Conservation (phyloP, 129 eudicot species). For the Rutidosis leptorrhynchoides region DNA sequence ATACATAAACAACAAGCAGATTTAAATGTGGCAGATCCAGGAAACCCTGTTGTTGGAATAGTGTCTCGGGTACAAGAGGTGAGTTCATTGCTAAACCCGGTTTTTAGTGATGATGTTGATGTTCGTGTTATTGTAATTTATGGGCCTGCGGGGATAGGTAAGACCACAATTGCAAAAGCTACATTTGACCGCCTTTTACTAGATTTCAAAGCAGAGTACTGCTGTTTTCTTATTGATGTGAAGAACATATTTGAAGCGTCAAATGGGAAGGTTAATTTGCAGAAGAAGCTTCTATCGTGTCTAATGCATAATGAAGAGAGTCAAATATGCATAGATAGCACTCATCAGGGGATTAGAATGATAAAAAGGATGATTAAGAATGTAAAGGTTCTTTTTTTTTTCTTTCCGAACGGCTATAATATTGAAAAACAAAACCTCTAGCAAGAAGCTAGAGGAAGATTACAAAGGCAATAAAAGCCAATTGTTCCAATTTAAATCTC, state of each 20-base stretch:
- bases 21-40: neutral
- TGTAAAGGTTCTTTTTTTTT: conserved; percentile 21
- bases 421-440: no score
- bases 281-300: conserved; percentile 20
- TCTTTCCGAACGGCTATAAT: no score
- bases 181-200: conserved; percentile 11
- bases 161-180: conserved; percentile 26
- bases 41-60: conserved; percentile 20
- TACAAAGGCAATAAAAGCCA: no score
- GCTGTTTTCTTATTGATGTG: conserved; percentile 26
- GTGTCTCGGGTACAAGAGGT: conserved; percentile 18
- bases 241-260: neutral
- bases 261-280: conserved; percentile 18
- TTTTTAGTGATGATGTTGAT: neutral
- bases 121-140: conserved; percentile 20
- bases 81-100: neutral
- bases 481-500: no score
- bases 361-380: conserved; percentile 12
- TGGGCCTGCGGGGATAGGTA: conserved; percentile 27
- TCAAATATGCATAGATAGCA: neutral
- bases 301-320: neutral
- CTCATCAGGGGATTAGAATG: conserved; percentile 9
- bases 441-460: no score
- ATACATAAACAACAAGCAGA: neutral
- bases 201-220: conserved; percentile 3